These are phyloP conservation scores for Calonectria hongkongensis DNA, from an alignment of 2,329 filamentous ascomycete genomes.

Conservation along the genomic window DNA sequence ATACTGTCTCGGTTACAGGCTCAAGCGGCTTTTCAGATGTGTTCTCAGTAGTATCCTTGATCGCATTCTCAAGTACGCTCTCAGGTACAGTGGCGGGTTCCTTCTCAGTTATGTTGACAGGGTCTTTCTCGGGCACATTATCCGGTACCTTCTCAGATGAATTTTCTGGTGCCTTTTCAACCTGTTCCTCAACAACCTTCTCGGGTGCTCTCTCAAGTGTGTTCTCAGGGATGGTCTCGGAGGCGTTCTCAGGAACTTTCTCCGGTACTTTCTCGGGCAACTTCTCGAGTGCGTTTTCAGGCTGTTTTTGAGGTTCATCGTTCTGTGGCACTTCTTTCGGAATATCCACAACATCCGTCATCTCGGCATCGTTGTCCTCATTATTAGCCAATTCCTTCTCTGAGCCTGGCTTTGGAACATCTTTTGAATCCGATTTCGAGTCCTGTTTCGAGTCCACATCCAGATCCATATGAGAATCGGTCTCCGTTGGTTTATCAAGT, in stretches of 20 bases:
- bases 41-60: not conserved
- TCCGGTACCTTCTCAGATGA: too few relatives aligned
- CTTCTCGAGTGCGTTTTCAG: not conserved
- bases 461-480: not conserved
- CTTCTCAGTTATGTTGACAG: not conserved
- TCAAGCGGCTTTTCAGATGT: not conserved
- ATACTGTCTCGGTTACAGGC: not conserved
- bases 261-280: not conserved
- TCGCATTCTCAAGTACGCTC: not conserved
- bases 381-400: not conserved
- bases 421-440: slow-evolving; percentile 15
- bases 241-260: not conserved
- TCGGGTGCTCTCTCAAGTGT: not conserved
- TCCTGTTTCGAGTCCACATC: slow-evolving; percentile 23
- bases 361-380: slow-evolving; percentile 43
- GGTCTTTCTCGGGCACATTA: too few relatives aligned
- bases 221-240: not conserved
- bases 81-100: not conserved
- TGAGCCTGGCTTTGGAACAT: slow-evolving; percentile 30
- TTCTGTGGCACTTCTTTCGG: slow-evolving; percentile 4
- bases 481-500: not conserved
- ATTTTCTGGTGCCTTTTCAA: not conserved
- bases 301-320: slow-evolving; percentile 7
- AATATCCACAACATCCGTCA: slow-evolving; percentile 48
- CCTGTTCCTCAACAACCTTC: not conserved